Conservation (phyloP, 805 yeast genomes). For the Candida ortonii region DNA sequence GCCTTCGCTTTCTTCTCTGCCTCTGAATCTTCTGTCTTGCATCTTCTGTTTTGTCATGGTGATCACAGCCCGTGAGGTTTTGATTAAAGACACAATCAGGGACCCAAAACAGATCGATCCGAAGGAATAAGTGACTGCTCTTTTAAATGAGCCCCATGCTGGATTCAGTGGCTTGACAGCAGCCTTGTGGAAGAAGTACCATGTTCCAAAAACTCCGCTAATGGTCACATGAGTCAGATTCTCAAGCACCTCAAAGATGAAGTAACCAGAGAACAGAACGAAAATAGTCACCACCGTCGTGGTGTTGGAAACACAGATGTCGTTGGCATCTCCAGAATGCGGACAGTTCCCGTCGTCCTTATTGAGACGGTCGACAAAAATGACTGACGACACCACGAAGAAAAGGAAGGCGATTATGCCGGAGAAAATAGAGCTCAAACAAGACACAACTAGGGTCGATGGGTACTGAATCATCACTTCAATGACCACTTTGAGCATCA, state of each 20-base stretch:
- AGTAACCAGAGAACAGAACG: constrained; percentile 79
- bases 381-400: constrained; percentile 62
- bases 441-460: constrained; percentile 53
- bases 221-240: constrained; percentile 79
- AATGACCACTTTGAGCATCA: constrained; percentile 45
- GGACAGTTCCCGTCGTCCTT: constrained; percentile 54
- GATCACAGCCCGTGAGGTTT: constrained; percentile 56
- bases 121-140: constrained; percentile 81
- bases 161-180: constrained; percentile 71
- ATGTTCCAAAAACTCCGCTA: constrained; percentile 82
- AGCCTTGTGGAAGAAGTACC: constrained; percentile 66
- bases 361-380: constrained; percentile 22
- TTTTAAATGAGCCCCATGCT: constrained; percentile 70
- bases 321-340: constrained; percentile 27
- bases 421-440: constrained; percentile 37
- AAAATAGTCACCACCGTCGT: constrained; percentile 42
- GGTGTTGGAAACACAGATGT: constrained; percentile 31
- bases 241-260: constrained; percentile 76
- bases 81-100: constrained; percentile 71
- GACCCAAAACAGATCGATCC: constrained; percentile 87
- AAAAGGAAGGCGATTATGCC: constrained; percentile 65
- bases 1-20: constrained; percentile 47
- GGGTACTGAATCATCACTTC: constrained; percentile 75
- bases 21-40: constrained; percentile 20
- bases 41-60: constrained; percentile 46